Evolutionary conservation across 495 filamentous ascomycete genomes (phyloP).

Genomic region (Rhizodiscina lignyota): DNA sequence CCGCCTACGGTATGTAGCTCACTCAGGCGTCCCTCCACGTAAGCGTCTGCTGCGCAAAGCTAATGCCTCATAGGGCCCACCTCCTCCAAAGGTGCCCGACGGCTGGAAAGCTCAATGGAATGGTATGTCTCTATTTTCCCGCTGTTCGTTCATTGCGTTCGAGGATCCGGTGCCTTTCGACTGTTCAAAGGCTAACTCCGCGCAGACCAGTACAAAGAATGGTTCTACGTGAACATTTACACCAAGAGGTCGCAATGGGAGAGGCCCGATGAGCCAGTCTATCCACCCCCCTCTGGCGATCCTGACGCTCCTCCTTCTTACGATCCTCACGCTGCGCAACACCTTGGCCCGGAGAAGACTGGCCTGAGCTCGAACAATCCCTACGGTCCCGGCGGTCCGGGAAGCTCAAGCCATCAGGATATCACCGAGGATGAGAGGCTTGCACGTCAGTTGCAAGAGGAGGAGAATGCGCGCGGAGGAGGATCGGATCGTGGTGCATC

Average conservation of each 20-base stretch:
- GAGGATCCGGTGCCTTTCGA: not conserved
- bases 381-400: constrained; percentile 19
- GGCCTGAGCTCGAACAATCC: constrained; percentile 44
- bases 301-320: constrained; percentile 51
- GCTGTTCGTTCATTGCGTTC: constrained; percentile 1
- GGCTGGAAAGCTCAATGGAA: constrained; percentile 80
- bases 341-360: constrained; percentile 32
- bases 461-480: constrained; percentile 47
- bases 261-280: constrained; percentile 44
- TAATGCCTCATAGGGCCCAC: constrained; percentile 39
- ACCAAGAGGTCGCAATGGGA: constrained; percentile 86
- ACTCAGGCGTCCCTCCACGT: not conserved
- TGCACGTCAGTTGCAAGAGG: constrained; percentile 63
- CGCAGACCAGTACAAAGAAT: constrained; percentile 18
- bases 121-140: constrained; percentile 42
- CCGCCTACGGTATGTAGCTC: constrained; percentile 34
- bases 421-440: constrained; percentile 54
- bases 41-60: not conserved
- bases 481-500: constrained; percentile 21
- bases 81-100: constrained; percentile 72
- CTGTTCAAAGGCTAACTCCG: not conserved
- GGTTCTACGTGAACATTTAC: constrained; percentile 79
- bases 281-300: constrained; percentile 25
- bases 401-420: constrained; percentile 15
- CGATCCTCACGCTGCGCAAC: constrained; percentile 19